phyloP scores from a whole-genome alignment of 805 yeast species.

The Metschnikowia colocasiae region DNA sequence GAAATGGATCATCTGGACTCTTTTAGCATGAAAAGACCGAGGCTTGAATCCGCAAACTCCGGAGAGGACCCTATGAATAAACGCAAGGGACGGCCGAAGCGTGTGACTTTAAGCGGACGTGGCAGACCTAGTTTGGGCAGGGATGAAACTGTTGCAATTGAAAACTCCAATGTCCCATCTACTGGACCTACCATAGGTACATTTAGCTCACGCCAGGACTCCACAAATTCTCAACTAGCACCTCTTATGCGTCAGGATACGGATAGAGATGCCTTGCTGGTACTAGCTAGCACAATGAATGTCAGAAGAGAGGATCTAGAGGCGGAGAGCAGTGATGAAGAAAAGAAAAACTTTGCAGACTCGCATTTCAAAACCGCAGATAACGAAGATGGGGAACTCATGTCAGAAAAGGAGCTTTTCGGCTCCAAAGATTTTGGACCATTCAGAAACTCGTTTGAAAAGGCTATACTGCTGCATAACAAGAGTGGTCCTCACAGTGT shows the following conservation, averaged over 20 bases:
- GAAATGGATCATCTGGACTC: slow-evolving; percentile 1
- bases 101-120: slow-evolving; percentile 23
- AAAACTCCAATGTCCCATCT: slow-evolving; percentile 4
- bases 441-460: slow-evolving; percentile 24
- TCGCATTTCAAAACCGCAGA: slow-evolving; percentile 1
- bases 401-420: slow-evolving; percentile 39
- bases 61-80: background rate
- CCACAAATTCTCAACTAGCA: slow-evolving; percentile 10
- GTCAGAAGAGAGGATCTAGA: slow-evolving; percentile 38
- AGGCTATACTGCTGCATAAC: slow-evolving; percentile 22
- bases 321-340: slow-evolving; percentile 31
- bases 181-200: slow-evolving; percentile 32
- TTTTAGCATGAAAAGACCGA: background rate
- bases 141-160: slow-evolving; percentile 35
- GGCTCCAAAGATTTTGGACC: slow-evolving; percentile 24
- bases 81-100: slow-evolving; percentile 32
- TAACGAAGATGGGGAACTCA: slow-evolving; percentile 30
- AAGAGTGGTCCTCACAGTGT: slow-evolving; percentile 5
- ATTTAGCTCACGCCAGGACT: slow-evolving; percentile 18
- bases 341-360: slow-evolving; percentile 8
- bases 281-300: slow-evolving; percentile 31
- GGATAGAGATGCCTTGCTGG: slow-evolving; percentile 37
- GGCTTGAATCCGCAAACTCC: background rate
- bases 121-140: slow-evolving; percentile 26
- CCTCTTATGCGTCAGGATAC: slow-evolving; percentile 34